Evolutionary conservation across 2,329 filamentous ascomycete genomes (phyloP), one percentile per base, ranked within the genome.

Genomic region (Pyrenophora tritici-repentis): DNA sequence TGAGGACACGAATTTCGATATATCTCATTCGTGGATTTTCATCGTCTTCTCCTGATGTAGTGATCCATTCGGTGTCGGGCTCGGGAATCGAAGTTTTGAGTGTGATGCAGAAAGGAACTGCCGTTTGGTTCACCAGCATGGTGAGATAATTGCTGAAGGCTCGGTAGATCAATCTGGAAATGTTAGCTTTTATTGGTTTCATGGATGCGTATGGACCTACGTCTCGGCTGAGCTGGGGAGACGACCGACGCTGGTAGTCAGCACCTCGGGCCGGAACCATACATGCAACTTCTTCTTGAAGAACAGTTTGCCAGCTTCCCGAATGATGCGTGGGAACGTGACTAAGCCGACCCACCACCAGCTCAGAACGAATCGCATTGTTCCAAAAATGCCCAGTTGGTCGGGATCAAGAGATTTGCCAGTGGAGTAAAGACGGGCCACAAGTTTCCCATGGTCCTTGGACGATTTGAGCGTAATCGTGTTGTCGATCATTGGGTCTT

Each of bases 301-400:
- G 67, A 83, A 86, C 4, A 90, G 75, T 12, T 70, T 73, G 2
- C 66, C 75, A 1, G 86, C 86, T 70, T 90, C 80, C 47, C 79
- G 81, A 16, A 86, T 67, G 39, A 89, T 89, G 20, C 86, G 79
- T 1, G 86, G 86, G 56, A 86, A 84, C 0, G 86, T 89, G 18
- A 82, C 74, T 22, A 89, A 78, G 2, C 84, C 85, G 8, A 88
- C 81, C 86, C 85, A 88, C 77, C 82, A 86, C 86, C 86, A 90
- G 1, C 67, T 64, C 2, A 67, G 50, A 3, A 87, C 56, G 53
- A 88, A 85, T 3, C 36, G 59, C 0, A 74, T 16, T 48, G 77
- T 83, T 5, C 78, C 72, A 32, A 70, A 47, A 0, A 68, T n/a
- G 0, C 69, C 74, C 67, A 87, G 75, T 0, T 62, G 61, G 0